Percentiles rank a stretch among this genome's conserved stretches.
These are phyloP conservation scores for Petunia hybrid DNA, from an alignment of 305 asterid genomes.

Conservation along the genomic window DNA sequence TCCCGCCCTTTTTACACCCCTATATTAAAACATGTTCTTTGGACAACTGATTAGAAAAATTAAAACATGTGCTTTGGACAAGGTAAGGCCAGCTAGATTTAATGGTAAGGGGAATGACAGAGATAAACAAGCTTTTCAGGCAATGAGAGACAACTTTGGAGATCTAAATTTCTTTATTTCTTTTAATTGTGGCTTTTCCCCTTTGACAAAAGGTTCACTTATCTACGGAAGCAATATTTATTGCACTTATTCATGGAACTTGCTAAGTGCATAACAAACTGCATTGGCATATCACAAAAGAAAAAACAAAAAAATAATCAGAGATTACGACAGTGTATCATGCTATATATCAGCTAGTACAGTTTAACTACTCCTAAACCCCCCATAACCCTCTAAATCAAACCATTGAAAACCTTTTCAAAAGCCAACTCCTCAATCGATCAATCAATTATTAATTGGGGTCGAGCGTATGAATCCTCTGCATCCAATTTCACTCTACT, in stretches of 20 bases:
- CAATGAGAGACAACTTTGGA: not conserved
- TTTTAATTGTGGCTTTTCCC: not conserved
- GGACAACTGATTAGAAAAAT: not conserved
- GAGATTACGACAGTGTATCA: not conserved
- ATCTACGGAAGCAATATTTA: not conserved
- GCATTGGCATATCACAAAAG: not conserved
- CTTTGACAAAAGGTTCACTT: not conserved
- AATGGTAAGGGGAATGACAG: not conserved
- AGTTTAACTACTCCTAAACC: not conserved
- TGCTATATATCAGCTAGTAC: not conserved
- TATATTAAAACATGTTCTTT: not conserved
- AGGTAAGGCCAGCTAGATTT: not conserved
- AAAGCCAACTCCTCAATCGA: not conserved
- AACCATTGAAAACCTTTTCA: not conserved
- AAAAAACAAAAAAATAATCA: not conserved
- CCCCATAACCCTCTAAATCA: not conserved
- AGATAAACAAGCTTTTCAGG: not conserved
- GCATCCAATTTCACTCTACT: not conserved
- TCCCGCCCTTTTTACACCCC: not conserved
- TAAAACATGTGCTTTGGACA: not conserved
- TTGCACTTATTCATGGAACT: not conserved
- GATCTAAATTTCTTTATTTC: too few relatives aligned
- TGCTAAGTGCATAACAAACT: not conserved
- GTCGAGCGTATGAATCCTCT: not conserved
- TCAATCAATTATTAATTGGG: not conserved